Evolutionary conservation across 2,329 filamentous ascomycete species (phyloP).

Genomic region (Coniochaeta sp.): DNA sequence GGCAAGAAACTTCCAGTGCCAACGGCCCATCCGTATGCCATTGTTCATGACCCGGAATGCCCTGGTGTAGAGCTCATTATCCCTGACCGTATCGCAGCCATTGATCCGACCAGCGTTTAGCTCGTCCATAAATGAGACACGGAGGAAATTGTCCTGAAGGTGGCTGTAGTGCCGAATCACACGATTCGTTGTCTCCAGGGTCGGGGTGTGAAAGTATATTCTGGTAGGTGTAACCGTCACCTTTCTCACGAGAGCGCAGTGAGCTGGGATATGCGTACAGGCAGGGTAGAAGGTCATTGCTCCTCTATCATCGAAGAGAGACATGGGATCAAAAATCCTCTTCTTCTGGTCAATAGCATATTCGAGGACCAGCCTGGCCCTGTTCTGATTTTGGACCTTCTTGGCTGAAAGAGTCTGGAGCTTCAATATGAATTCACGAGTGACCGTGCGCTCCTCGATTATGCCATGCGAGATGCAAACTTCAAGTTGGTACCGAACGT

Average conservation of each 20-base stretch:
- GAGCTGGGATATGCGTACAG: constrained; percentile 49
- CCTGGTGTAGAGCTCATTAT: constrained; percentile 66
- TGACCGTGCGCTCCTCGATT: constrained; percentile 70
- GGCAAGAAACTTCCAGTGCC: constrained; percentile 81
- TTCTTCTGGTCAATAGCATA: constrained; percentile 60
- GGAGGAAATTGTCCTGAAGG: constrained; percentile 69
- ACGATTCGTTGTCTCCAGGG: constrained; percentile 80
- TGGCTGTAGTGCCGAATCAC: constrained; percentile 68
- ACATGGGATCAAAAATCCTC: constrained; percentile 61
- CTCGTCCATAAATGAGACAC: constrained; percentile 87
- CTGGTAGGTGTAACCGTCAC: constrained; percentile 78
- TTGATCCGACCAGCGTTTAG: constrained; percentile 53
- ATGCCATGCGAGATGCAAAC: constrained; percentile 78
- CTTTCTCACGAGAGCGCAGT: constrained; percentile 70
- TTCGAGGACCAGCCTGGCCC: constrained; percentile 63
- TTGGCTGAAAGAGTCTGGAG: constrained; percentile 38
- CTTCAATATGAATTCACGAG: constrained; percentile 55
- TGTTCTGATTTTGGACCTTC: constrained; percentile 25
- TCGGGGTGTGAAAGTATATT: constrained; percentile 68
- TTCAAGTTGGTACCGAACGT: constrained; percentile 83
- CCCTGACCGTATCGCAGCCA: constrained; percentile 41
- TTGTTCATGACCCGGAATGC: constrained; percentile 64
- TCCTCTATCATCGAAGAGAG: constrained; percentile 54
- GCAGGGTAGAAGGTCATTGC: constrained; percentile 38
- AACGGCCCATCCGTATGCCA: constrained; percentile 75